Evolutionary conservation across 306 rosid genomes (phyloP).

Genomic region (Quercus berberidifolia): DNA sequence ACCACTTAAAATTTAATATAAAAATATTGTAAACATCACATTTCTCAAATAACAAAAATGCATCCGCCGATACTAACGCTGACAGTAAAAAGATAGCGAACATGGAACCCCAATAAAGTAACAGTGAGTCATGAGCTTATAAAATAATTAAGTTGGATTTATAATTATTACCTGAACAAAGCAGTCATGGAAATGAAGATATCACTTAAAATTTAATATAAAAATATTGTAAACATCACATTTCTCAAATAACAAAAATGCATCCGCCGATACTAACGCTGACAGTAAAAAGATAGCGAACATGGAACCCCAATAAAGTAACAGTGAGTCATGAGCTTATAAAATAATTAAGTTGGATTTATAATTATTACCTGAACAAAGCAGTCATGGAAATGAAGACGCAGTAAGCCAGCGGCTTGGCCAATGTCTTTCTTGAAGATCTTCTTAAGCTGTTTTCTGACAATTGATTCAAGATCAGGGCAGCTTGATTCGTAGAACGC

Average conservation of each 20-base stretch:
- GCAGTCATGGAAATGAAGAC: slow-evolving; percentile 78
- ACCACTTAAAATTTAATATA: no score
- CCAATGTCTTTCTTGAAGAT: slow-evolving; percentile 47
- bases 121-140: not conserved
- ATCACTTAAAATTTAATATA: no score
- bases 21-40: no score
- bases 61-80: no score
- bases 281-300: no score
- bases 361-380: slow-evolving; percentile 57
- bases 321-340: not conserved
- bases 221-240: no score
- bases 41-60: no score
- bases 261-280: no score
- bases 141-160: not conserved
- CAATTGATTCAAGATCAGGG: slow-evolving; percentile 44
- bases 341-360: not conserved
- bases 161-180: slow-evolving; percentile 57
- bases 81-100: no score
- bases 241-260: no score
- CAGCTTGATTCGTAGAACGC: slow-evolving; percentile 36
- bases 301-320: no score
- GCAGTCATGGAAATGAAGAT: slow-evolving; percentile 76
- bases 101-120: no score
- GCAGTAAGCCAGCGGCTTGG: slow-evolving; percentile 77
- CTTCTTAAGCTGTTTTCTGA: slow-evolving; percentile 52